Evolutionary conservation across 805 yeast genomes (phyloP).

Genomic region (Cyberlindnera petersonii): DNA sequence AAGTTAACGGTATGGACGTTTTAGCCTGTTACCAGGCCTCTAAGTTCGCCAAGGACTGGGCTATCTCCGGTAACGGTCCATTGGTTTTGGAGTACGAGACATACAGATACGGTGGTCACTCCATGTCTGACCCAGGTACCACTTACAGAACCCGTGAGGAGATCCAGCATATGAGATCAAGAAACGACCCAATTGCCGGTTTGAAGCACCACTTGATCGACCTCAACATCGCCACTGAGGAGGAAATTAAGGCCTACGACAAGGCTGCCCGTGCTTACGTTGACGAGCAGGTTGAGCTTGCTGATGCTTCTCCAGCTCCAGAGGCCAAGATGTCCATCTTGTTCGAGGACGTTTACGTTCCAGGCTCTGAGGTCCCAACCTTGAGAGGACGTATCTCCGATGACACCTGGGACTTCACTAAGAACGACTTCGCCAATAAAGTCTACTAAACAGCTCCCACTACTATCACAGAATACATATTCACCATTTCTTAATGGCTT

Average conservation of each 20-base stretch:
- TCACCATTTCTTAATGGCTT: no score
- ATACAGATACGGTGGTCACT: constrained; percentile 99
- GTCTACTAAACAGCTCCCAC: constrained; percentile 22
- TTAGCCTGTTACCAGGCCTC: constrained; percentile 94
- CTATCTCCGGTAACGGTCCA: constrained; percentile 91
- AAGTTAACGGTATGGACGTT: constrained; percentile 98
- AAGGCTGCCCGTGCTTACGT: constrained; percentile 95
- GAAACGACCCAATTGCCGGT: constrained; percentile 97
- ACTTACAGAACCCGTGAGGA: constrained; percentile 99
- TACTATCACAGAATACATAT: no score
- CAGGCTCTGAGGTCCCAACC: constrained; percentile 87
- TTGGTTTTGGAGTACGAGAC: constrained; percentile 95
- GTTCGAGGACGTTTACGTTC: constrained; percentile 94
- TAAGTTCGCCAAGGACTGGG: constrained; percentile 95
- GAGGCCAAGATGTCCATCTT: constrained; percentile 92
- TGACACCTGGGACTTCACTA: constrained; percentile 82
- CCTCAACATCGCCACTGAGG: constrained; percentile 84
- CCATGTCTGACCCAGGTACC: constrained; percentile 99
- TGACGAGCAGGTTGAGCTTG: constrained; percentile 89
- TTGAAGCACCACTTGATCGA: constrained; percentile 84
- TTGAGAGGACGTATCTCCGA: constrained; percentile 96
- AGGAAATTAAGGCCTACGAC: constrained; percentile 90
- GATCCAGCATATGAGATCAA: constrained; percentile 98
- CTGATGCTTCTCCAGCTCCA: constrained; percentile 92
- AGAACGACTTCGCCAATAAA: constrained; percentile 39